Evolutionary conservation across 2,329 filamentous ascomycete genomes (phyloP).

Genomic region (Hypomyces perniciosus): DNA sequence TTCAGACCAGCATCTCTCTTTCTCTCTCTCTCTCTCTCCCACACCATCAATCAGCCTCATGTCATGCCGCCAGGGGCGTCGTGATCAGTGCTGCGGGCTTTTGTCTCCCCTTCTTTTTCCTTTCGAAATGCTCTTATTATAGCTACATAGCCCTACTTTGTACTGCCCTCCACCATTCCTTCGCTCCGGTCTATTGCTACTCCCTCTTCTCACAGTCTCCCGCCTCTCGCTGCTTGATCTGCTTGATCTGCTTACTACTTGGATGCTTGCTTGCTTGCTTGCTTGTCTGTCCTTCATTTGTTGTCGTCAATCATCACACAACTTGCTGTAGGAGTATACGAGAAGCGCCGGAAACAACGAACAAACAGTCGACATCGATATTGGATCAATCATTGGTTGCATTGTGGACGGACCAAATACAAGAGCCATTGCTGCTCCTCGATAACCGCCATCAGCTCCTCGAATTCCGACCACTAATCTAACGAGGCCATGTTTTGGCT

Average conservation of each 20-base stretch:
- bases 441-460: not conserved
- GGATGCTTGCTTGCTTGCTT: too few species aligned
- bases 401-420: not conserved
- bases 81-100: slow-evolving; percentile 12
- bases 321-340: not conserved
- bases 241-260: too few species aligned
- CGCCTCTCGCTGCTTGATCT: slow-evolving; percentile 1
- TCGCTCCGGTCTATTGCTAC: not conserved
- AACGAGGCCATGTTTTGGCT: slow-evolving; percentile 38
- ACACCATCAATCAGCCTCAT: not conserved
- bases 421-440: not conserved
- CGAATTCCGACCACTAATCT: not conserved
- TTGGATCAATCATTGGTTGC: not conserved
- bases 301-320: not conserved
- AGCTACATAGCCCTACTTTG: not conserved
- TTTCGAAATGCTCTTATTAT: slow-evolving; percentile 19
- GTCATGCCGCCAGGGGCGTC: slow-evolving; percentile 23
- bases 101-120: slow-evolving; percentile 11
- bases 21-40: slow-evolving; percentile 12
- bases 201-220: not conserved
- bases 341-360: not conserved
- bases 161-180: not conserved
- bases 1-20: slow-evolving; percentile 7
- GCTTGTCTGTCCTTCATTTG: not conserved
- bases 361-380: not conserved